A percentile compares a stretch with the other conserved stretches of the same genome.
phyloP scores from a whole-genome alignment of 2,329 filamentous ascomycete genomes.

The Massarina eburnea region DNA sequence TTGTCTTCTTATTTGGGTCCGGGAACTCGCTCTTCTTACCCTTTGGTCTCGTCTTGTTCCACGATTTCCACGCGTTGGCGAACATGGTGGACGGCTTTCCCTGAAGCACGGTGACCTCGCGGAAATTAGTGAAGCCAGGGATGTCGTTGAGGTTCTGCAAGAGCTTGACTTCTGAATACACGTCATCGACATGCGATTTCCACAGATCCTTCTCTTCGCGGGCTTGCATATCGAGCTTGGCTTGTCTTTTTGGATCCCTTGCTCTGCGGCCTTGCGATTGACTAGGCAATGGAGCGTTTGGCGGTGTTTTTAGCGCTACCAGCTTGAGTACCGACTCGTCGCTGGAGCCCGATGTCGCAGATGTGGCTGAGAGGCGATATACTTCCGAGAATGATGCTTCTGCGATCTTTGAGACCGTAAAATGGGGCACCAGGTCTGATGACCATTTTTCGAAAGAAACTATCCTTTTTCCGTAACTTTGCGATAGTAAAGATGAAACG shows the following conservation, averaged over 20 bases:
- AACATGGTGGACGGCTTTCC: constrained; percentile 58
- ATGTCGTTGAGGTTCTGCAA: constrained; percentile 61
- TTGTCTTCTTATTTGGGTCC: constrained; percentile 56
- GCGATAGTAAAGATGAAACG: constrained; percentile 28
- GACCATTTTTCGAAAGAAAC: constrained; percentile 47
- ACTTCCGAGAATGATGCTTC: constrained; percentile 69
- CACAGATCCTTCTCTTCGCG: constrained; percentile 41
- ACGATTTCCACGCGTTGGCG: constrained; percentile 47
- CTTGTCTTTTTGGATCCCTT: constrained; percentile 50
- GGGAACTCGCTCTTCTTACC: constrained; percentile 56
- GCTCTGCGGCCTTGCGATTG: constrained; percentile 40
- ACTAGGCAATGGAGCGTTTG: constrained; percentile 36
- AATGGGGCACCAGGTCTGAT: constrained; percentile 44
- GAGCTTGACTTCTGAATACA: constrained; percentile 52
- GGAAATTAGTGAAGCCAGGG: constrained; percentile 64
- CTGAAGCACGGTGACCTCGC: constrained; percentile 60
- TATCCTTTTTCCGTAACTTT: constrained; percentile 29
- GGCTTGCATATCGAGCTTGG: constrained; percentile 26
- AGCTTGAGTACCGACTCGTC: constrained; percentile 54
- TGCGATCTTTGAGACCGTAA: constrained; percentile 61
- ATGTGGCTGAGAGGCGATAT: constrained; percentile 55
- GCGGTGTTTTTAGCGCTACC: constrained; percentile 36
- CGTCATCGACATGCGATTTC: constrained; percentile 49
- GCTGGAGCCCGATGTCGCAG: constrained; percentile 21
- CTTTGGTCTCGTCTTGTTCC: constrained; percentile 47